A percentile compares a stretch with the other conserved stretches of the same genome.
phyloP scores from a whole-genome alignment of 2,329 filamentous ascomycete genomes.

The Cladorrhinum sp. region DNA sequence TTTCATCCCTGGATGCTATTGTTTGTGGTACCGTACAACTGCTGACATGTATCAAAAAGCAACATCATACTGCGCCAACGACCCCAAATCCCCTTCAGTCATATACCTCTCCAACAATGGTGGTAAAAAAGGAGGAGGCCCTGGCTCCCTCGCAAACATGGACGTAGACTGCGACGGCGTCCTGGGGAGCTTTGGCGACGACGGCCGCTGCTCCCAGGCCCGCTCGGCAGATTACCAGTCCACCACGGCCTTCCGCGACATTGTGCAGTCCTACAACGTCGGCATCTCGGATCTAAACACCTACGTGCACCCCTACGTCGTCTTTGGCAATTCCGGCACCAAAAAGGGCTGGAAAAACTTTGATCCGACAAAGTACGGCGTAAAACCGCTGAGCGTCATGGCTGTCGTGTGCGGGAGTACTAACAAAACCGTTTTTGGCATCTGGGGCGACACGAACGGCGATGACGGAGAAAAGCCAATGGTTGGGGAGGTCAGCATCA shows the following conservation, averaged over 20 bases:
- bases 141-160: constrained; percentile 46
- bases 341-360: constrained; percentile 36
- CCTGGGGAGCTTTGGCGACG: constrained; percentile 37
- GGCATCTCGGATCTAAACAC: constrained; percentile 46
- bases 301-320: constrained; percentile 52
- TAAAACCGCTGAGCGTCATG: constrained; percentile 51
- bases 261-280: constrained; percentile 34
- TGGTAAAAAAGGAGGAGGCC: constrained; percentile 25
- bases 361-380: constrained; percentile 39
- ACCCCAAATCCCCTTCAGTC: neutral
- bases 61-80: constrained; percentile 5
- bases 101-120: neutral
- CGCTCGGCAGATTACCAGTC: constrained; percentile 40
- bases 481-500: constrained; percentile 48
- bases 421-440: constrained; percentile 50
- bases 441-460: constrained; percentile 55
- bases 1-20: no score
- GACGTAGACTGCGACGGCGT: constrained; percentile 58
- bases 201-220: constrained; percentile 40
- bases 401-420: constrained; percentile 50
- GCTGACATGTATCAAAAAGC: neutral
- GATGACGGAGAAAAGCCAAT: constrained; percentile 38
- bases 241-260: constrained; percentile 44
- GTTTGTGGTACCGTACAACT: neutral
- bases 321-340: constrained; percentile 48